Conservation (phyloP, 768 basidiomycete genomes). For the Rhizopogon vulgaris region DNA sequence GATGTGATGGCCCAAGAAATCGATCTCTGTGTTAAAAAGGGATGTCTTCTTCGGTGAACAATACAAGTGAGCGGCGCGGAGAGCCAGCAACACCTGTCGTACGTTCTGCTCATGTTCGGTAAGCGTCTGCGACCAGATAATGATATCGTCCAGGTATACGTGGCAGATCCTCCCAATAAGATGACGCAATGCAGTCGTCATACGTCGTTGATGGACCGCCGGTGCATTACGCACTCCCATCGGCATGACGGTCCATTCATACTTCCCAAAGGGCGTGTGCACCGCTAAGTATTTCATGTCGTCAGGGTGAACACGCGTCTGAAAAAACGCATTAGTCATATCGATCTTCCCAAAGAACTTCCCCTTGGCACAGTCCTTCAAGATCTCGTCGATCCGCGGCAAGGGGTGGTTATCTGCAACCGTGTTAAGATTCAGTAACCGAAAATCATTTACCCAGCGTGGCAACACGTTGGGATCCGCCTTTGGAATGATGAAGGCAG, state of each 20-base stretch:
- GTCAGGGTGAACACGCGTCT: conserved; percentile 15
- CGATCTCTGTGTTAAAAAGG: conserved; percentile 1
- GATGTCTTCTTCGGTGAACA: conserved; percentile 20
- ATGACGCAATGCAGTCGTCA: conserved; percentile 10
- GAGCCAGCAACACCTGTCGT: conserved; percentile 7
- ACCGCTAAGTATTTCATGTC: conserved; percentile 28
- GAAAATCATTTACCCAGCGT: conserved; percentile 3
- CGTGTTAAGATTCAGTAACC: conserved; percentile 7
- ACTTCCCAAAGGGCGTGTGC: conserved; percentile 30
- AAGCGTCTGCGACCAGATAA: conserved; percentile 19
- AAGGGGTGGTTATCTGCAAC: conserved; percentile 15
- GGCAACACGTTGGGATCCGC: conserved; percentile 4
- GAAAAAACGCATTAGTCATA: conserved; percentile 25
- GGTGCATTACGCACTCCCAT: conserved; percentile 9
- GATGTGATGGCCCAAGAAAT: conserved; percentile 16
- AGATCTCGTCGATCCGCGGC: conserved; percentile 13
- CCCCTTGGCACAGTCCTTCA: conserved; percentile 15
- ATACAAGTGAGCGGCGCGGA: conserved; percentile 15
- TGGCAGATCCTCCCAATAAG: conserved; percentile 10
- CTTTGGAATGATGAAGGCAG: conserved; percentile 9
- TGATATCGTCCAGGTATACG: conserved; percentile 12
- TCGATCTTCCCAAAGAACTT: conserved; percentile 17
- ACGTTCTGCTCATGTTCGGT: conserved; percentile 18
- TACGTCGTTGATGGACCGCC: conserved; percentile 11
- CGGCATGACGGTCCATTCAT: conserved; percentile 25